These are phyloP conservation scores for Stachybotrys echinatus DNA, from an alignment of 2,329 filamentous ascomycete species.

Conservation along the genomic window DNA sequence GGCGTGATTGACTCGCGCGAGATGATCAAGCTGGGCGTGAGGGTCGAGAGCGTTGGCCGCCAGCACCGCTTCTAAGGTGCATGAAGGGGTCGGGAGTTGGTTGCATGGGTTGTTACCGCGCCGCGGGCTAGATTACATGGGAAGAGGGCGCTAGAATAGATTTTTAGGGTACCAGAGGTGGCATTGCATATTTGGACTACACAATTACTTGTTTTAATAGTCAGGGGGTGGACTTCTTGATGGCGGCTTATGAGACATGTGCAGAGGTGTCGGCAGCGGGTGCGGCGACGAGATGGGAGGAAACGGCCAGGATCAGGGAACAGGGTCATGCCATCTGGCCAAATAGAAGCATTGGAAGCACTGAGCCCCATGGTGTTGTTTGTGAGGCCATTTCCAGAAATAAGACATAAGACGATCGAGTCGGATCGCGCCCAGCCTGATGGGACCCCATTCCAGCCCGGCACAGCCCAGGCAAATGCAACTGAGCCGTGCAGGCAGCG, in stretches of 20 bases:
- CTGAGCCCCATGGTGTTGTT: no score
- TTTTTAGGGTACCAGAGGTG: constrained; percentile 7
- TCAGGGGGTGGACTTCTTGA: neutral
- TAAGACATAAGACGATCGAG: no score
- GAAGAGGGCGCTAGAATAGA: neutral
- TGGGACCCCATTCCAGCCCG: no score
- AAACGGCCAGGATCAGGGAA: neutral
- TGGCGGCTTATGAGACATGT: constrained; percentile 16
- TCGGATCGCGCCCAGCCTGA: no score
- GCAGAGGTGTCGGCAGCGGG: neutral
- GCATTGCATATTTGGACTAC: constrained; percentile 13
- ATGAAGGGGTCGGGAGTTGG: constrained; percentile 1
- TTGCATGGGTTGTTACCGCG: neutral
- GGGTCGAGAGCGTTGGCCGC: constrained; percentile 47
- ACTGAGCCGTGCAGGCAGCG: neutral
- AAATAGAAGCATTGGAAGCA: no score
- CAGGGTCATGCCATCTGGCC: neutral
- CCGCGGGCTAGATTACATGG: neutral
- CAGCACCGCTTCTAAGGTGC: constrained; percentile 33
- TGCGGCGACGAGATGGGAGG: neutral
- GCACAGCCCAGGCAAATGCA: no score
- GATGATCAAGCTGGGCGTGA: constrained; percentile 44
- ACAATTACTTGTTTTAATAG: neutral
- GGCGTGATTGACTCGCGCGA: constrained; percentile 44
- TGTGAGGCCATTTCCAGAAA: no score